phyloP scores from a whole-genome alignment of 2,329 filamentous ascomycete genomes.

The Allantophomopsis lycopodina region DNA sequence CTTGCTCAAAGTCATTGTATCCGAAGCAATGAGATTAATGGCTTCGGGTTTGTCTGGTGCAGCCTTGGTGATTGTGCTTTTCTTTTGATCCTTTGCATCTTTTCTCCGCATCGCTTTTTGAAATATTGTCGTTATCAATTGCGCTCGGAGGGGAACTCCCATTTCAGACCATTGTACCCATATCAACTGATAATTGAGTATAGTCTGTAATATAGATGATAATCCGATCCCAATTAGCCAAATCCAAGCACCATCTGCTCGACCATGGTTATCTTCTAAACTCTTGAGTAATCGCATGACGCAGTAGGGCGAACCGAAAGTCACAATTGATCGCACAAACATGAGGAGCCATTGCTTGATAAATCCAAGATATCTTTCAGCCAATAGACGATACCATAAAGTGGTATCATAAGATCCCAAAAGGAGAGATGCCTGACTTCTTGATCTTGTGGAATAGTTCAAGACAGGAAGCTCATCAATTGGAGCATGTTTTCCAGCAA shows the following conservation, averaged over 20 bases:
- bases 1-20: conserved; percentile 50
- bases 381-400: conserved; percentile 44
- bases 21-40: conserved; percentile 47
- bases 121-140: conserved; percentile 59
- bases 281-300: conserved; percentile 10
- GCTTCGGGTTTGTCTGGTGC: neutral
- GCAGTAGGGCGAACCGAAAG: conserved; percentile 8
- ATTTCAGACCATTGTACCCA: conserved; percentile 8
- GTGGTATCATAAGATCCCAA: conserved; percentile 19
- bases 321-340: conserved; percentile 4
- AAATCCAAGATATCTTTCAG: conserved; percentile 38
- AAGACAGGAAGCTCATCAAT: conserved; percentile 40
- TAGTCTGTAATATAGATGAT: conserved; percentile 4
- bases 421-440: conserved; percentile 31
- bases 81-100: conserved; percentile 29
- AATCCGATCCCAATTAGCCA: conserved; percentile 7
- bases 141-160: conserved; percentile 43
- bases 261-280: conserved; percentile 5
- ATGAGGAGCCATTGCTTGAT: conserved; percentile 31
- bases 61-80: neutral
- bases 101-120: conserved; percentile 63
- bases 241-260: conserved; percentile 7
- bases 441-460: conserved; percentile 30
- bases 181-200: conserved; percentile 8
- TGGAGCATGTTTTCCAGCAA: conserved; percentile 44